phyloP scores from a whole-genome alignment of 78 protist genomes.

The Chrysochromulina parva region DNA sequence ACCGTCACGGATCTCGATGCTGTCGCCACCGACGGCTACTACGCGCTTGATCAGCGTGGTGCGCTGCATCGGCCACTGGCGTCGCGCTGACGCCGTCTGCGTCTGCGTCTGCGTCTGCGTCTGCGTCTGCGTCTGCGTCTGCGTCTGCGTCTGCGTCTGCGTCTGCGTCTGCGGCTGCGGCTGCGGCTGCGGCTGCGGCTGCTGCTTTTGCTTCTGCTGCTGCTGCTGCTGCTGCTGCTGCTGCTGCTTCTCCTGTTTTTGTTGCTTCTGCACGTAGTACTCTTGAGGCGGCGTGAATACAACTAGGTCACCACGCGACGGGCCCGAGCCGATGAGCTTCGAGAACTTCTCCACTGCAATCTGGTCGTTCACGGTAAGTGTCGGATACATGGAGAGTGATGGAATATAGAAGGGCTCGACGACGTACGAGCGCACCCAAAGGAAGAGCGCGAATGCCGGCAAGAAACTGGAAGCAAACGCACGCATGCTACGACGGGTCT shows the following conservation, averaged over 20 bases:
- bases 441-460: slow-evolving; percentile 1
- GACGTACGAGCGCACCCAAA: neutral
- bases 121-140: too few species aligned
- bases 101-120: too few species aligned
- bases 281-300: neutral
- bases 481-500: too few species aligned
- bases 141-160: too few species aligned
- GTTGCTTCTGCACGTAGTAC: neutral
- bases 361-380: slow-evolving; percentile 1
- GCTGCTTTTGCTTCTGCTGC: too few species aligned
- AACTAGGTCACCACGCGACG: neutral
- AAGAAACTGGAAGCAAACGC: too few species aligned
- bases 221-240: too few species aligned
- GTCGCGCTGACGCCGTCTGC: too few species aligned
- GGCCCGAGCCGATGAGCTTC: neutral
- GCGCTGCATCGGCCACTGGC: too few species aligned
- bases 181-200: too few species aligned
- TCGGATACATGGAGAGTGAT: neutral
- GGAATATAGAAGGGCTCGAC: slow-evolving; percentile 17
- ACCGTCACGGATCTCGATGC: neutral
- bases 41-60: neutral
- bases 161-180: too few species aligned
- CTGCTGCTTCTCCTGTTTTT: too few species aligned
- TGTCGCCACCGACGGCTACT: neutral
- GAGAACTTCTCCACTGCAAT: slow-evolving; percentile 21